Evolutionary conservation across 2,329 filamentous ascomycete species (phyloP), one percentile per base, ranked within the genome.

Genomic region (Chrysosporium keratinophilum): DNA sequence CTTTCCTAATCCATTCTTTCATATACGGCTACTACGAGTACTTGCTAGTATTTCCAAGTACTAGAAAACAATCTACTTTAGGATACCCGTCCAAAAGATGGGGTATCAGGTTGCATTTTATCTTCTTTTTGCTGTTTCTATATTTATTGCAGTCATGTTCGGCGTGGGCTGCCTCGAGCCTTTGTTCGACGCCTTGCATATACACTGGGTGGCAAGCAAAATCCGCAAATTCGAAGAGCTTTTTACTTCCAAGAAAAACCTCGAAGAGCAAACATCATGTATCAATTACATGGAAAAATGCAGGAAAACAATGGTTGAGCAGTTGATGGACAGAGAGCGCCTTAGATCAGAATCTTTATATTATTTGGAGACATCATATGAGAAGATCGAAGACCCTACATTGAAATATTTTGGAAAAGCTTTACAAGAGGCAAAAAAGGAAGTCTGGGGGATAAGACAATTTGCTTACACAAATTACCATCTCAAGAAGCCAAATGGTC

Each of bases 121-220:
- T 28, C 23, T 28, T 7, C 23, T 28, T 28, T 28, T 28, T 3
- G 23, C 23, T 28, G 3, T 28, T 28, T 7, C 7, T 28, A 28
- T 28, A 3, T 7, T 28, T 28, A 28, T 28, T 7, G 23, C 23
- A 28, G 23, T 7, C 23, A 28, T 11, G 17, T 15, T 41, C n/a
- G 17, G 9, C 15, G 14, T 41, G 7, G 3, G 14, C 39, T 41
- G 17, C 20, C 20, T 51, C 11, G 52, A 54, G 15, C 31, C 19
- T 31, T 12, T 50, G 3, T 54, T 54, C 35, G 45, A 54, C 19
- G 15, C 10, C 15, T 19, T 54, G 39, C 45, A 39, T 1, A 20
- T 54, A 15, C 15, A 50, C 44, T 35, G 28, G 37, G 28, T 44
- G 17, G 46, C 52, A 44, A 37, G 45, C 17, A 40, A 12, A 19